These are phyloP conservation scores for Cyclostephanos invisitatus DNA, from an alignment of 108 stramenopile species.

Conservation along the genomic window DNA sequence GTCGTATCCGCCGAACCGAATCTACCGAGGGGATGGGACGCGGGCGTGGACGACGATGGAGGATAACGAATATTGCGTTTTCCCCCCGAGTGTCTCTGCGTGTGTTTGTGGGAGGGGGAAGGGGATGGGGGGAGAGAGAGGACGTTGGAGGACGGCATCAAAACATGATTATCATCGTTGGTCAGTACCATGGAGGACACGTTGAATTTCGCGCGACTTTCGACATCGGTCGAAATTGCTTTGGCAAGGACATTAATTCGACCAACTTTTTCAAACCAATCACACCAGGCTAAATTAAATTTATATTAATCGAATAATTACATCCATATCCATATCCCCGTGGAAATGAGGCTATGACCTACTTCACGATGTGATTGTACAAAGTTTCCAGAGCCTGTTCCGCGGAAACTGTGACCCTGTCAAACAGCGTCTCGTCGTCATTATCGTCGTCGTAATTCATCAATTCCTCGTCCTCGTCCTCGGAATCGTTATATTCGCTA, in stretches of 20 bases:
- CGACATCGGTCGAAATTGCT: too few relatives aligned
- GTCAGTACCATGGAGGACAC: too few relatives aligned
- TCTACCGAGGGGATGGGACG: slow-evolving; percentile 24
- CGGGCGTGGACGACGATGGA: slow-evolving; percentile 21
- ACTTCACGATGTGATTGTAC: slow-evolving; percentile 47
- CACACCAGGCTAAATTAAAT: too few relatives aligned
- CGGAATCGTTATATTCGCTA: slow-evolving; percentile 18
- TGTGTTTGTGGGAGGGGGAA: background rate
- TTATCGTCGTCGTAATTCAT: slow-evolving; percentile 43
- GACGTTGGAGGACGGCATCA: too few relatives aligned
- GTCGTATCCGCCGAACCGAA: slow-evolving; percentile 2
- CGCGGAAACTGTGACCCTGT: slow-evolving; percentile 44
- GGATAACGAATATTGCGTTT: slow-evolving; percentile 3
- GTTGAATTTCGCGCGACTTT: too few relatives aligned
- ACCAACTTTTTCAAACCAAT: too few relatives aligned
- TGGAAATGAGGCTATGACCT: background rate
- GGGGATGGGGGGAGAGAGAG: background rate
- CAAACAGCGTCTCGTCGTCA: slow-evolving; percentile 46
- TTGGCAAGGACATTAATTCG: too few relatives aligned
- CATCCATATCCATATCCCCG: background rate
- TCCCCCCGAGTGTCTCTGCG: background rate
- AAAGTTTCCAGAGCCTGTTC: slow-evolving; percentile 46
- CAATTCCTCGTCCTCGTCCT: slow-evolving; percentile 28
- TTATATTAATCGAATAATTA: too few relatives aligned
- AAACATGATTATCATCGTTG: too few relatives aligned